A percentile compares a stretch with the other conserved stretches of the same genome.
Evolutionary conservation across 306 rosid genomes (phyloP).

Genomic region (Fragaria nilgerrensis): DNA sequence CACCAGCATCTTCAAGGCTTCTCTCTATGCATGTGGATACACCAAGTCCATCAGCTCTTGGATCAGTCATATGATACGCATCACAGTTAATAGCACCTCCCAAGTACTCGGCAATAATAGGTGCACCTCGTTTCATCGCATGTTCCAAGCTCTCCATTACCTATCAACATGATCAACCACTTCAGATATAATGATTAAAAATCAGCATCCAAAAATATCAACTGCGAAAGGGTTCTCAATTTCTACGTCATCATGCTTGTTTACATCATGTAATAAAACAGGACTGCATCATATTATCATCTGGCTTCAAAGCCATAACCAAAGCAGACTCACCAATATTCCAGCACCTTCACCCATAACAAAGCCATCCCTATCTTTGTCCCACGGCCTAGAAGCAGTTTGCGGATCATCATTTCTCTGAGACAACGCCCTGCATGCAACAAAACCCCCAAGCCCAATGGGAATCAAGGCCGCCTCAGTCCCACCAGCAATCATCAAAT

Average conservation of each 20-base stretch:
- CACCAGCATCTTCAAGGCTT: slow-evolving; percentile 97
- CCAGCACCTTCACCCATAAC: slow-evolving; percentile 99
- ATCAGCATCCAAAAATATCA: background rate
- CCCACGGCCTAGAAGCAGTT: slow-evolving; percentile 99
- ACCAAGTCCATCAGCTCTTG: slow-evolving; percentile 97
- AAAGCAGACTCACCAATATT: slow-evolving; percentile 60
- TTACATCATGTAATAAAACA: background rate
- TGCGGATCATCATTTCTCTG: slow-evolving; percentile 94
- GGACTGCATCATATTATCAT: background rate
- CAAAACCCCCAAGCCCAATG: slow-evolving; percentile 91
- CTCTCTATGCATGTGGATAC: slow-evolving; percentile 92
- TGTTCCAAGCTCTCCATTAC: slow-evolving; percentile 97
- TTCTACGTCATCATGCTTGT: background rate
- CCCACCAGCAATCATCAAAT: slow-evolving; percentile 95
- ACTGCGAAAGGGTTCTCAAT: background rate
- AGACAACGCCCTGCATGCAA: slow-evolving; percentile 94
- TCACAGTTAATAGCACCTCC: slow-evolving; percentile 99
- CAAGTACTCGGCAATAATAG: slow-evolving; percentile 90
- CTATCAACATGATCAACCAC: slow-evolving; percentile 34
- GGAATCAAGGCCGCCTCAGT: slow-evolving; percentile 97
- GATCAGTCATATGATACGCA: slow-evolving; percentile 98
- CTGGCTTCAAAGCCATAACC: background rate
- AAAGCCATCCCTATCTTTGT: slow-evolving; percentile 90
- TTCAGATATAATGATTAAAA: background rate
- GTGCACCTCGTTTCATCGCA: slow-evolving; percentile 93